phyloP scores from a whole-genome alignment of 805 yeast genomes.

The Cyberlindnera xylosilytica region DNA sequence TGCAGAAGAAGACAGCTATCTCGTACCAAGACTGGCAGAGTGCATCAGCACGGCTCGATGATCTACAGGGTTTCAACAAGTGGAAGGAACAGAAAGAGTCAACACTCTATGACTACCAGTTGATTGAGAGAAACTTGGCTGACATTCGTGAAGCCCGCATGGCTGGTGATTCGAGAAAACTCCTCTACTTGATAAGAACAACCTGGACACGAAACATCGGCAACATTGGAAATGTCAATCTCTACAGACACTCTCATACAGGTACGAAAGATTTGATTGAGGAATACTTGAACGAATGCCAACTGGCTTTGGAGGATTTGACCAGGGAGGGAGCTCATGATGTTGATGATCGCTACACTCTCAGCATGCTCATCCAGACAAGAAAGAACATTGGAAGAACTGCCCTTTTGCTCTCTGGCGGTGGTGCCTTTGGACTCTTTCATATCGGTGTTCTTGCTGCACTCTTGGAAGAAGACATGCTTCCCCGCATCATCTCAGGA shows the following conservation, averaged over 20 bases:
- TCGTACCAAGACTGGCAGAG: constrained; percentile 66
- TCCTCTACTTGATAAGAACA: constrained; percentile 77
- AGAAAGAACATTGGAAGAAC: constrained; percentile 91
- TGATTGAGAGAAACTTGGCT: constrained; percentile 48
- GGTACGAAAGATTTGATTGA: constrained; percentile 87
- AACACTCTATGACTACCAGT: constrained; percentile 67
- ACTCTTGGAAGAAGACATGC: constrained; percentile 63
- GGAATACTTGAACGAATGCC: constrained; percentile 79
- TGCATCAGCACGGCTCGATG: constrained; percentile 62
- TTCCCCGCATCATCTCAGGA: constrained; percentile 89
- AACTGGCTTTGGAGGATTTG: constrained; percentile 35
- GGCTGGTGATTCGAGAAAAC: constrained; percentile 51
- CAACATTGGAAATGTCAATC: constrained; percentile 75
- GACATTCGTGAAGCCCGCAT: constrained; percentile 60
- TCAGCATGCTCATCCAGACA: constrained; percentile 82
- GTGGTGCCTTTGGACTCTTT: constrained; percentile 88
- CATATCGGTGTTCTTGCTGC: constrained; percentile 91
- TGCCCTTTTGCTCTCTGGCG: constrained; percentile 93
- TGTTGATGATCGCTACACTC: constrained; percentile 63
- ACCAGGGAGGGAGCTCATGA: constrained; percentile 24
- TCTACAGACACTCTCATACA: constrained; percentile 74
- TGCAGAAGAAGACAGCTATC: constrained; percentile 46
- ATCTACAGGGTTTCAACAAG: constrained; percentile 52
- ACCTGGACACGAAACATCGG: constrained; percentile 84
- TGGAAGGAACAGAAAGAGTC: constrained; percentile 73